Conservation (phyloP, 2,329 filamentous ascomycete genomes). For the Colletotrichum lentis region DNA sequence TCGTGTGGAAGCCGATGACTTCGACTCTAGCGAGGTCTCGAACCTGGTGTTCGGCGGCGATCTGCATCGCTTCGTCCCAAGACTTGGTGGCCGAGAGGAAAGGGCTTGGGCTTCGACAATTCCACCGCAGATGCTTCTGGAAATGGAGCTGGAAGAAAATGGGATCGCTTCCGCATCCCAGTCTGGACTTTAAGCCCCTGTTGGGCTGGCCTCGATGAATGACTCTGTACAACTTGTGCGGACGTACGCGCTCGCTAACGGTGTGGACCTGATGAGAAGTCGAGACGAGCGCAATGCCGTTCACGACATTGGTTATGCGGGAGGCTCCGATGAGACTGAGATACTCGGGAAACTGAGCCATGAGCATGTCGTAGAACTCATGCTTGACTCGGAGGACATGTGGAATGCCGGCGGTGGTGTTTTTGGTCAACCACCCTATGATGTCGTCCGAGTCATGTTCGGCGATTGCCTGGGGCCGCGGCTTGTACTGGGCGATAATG, state of each 20-base stretch:
- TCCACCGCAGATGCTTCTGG: background rate
- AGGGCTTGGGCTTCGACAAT: background rate
- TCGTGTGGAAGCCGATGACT: background rate
- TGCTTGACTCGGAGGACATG: background rate
- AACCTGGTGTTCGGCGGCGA: background rate
- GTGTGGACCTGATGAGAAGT: background rate
- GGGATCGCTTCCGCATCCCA: background rate
- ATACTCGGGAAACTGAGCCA: background rate
- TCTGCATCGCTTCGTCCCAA: background rate
- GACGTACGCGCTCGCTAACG: background rate
- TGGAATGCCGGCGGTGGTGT: background rate
- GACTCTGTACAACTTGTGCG: background rate
- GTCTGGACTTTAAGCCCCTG: background rate
- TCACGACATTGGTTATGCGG: background rate
- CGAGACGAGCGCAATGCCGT: background rate
- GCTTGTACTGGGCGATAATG: background rate
- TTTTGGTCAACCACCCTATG: background rate
- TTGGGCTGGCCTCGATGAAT: background rate
- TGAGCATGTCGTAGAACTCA: background rate
- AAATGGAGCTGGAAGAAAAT: constrained; percentile 15
- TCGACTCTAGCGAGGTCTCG: background rate
- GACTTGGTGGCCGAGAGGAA: constrained; percentile 3
- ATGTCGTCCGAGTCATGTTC: background rate
- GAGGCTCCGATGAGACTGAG: background rate
- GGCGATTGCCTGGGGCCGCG: background rate